Conservation (phyloP, 345 rosid genomes). For the Syzygium grande region DNA sequence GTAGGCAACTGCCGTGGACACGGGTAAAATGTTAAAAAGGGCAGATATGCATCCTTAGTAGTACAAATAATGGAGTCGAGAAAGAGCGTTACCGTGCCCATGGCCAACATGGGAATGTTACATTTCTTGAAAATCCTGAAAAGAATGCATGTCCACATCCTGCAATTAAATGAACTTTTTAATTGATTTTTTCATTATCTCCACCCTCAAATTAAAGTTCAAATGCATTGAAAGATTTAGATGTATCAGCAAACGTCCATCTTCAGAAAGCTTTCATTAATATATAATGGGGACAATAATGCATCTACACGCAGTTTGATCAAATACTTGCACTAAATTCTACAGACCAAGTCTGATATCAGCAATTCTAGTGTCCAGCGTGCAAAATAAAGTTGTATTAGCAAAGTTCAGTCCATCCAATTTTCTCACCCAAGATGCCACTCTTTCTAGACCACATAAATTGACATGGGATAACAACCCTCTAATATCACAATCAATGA, state of each 20-base stretch:
- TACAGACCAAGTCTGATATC: neutral
- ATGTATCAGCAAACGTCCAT: neutral
- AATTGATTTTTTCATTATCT: neutral
- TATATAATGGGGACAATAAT: neutral
- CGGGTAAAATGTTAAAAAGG: neutral
- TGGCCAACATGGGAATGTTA: slow-evolving; percentile 69
- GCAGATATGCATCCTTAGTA: neutral
- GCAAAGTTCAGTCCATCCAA: neutral
- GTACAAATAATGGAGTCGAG: neutral
- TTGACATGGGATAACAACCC: neutral
- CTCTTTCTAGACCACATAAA: neutral
- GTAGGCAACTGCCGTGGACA: slow-evolving; percentile 60
- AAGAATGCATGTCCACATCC: slow-evolving; percentile 87
- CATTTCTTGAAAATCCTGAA: slow-evolving; percentile 69
- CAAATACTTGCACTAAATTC: neutral
- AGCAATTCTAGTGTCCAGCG: neutral
- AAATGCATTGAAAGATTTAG: neutral
- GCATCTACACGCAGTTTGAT: neutral
- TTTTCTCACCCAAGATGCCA: neutral
- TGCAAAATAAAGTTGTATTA: neutral
- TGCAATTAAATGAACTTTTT: slow-evolving; percentile 7
- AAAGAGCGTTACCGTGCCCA: slow-evolving; percentile 52
- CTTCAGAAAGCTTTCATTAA: neutral
- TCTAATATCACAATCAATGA: neutral
- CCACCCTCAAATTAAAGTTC: neutral